phyloP scores from a whole-genome alignment of 1,139 yeast species.

The Saccharomyces hybrid region DNA sequence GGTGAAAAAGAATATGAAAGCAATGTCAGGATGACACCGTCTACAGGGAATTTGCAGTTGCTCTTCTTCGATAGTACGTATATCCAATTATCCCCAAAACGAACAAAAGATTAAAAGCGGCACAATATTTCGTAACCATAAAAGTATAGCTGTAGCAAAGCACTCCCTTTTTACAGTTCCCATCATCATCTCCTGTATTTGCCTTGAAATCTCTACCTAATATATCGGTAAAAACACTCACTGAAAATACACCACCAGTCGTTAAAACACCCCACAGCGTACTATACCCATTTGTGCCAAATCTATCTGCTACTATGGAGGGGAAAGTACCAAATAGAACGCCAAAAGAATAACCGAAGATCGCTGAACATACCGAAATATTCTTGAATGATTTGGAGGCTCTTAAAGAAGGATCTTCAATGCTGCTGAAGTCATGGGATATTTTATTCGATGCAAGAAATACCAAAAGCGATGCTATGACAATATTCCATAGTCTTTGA shows the following conservation, averaged over 20 bases:
- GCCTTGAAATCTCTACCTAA: constrained; percentile 38
- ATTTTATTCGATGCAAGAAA: constrained; percentile 40
- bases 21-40: background rate
- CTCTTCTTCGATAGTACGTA: constrained; percentile 5
- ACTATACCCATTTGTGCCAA: constrained; percentile 64
- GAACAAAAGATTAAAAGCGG: constrained; percentile 12
- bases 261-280: constrained; percentile 75
- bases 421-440: constrained; percentile 1
- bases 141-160: constrained; percentile 27
- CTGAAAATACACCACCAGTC: constrained; percentile 42
- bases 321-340: constrained; percentile 75
- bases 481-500: constrained; percentile 63
- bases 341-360: constrained; percentile 75
- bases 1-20: background rate
- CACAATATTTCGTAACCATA: constrained; percentile 13
- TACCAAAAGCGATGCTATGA: constrained; percentile 43
- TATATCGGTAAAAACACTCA: constrained; percentile 34
- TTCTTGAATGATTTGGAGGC: constrained; percentile 15
- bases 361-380: constrained; percentile 46
- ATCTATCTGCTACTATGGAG: constrained; percentile 66
- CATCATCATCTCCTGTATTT: constrained; percentile 14
- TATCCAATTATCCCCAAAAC: constrained; percentile 10
- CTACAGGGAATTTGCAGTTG: background rate
- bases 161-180: constrained; percentile 20
- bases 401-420: background rate